phyloP scores from a whole-genome alignment of 495 filamentous ascomycete species.

The Xylaria curta region DNA sequence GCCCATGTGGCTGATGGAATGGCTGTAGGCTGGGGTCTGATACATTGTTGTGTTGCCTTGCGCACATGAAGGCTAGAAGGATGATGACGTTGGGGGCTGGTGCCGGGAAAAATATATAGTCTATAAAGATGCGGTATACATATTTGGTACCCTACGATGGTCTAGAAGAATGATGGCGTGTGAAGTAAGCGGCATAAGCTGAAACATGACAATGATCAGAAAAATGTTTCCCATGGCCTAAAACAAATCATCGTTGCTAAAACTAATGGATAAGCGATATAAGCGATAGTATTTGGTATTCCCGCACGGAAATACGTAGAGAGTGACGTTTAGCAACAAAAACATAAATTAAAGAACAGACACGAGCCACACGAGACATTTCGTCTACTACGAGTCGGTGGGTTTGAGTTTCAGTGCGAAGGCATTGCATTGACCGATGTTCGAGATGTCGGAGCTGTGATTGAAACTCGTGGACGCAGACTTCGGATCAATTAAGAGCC shows the following conservation, averaged over 20 bases:
- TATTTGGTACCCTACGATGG: background rate
- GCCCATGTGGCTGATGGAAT: slow-evolving; percentile 1
- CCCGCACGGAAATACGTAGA: background rate
- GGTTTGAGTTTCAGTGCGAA: background rate
- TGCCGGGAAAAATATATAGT: background rate
- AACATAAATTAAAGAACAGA: background rate
- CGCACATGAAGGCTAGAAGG: background rate
- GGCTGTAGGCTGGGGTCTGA: background rate
- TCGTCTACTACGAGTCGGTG: background rate
- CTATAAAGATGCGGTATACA: background rate
- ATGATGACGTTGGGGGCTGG: slow-evolving; percentile 18
- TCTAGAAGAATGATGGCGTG: background rate
- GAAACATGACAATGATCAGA: background rate
- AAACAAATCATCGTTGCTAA: background rate
- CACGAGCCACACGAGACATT: no score
- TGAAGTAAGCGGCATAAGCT: slow-evolving; percentile 22
- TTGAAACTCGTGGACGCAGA: background rate
- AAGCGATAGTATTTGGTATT: background rate
- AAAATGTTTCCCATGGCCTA: background rate
- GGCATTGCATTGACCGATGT: background rate
- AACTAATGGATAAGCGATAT: background rate
- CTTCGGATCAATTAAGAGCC: background rate
- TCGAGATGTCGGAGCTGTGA: background rate
- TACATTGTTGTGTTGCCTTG: background rate
- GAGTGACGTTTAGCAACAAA: background rate